Evolutionary conservation across 2,329 filamentous ascomycete species (phyloP), one percentile per base, ranked within the genome.

Genomic region (Dryadomyces quercivorus): DNA sequence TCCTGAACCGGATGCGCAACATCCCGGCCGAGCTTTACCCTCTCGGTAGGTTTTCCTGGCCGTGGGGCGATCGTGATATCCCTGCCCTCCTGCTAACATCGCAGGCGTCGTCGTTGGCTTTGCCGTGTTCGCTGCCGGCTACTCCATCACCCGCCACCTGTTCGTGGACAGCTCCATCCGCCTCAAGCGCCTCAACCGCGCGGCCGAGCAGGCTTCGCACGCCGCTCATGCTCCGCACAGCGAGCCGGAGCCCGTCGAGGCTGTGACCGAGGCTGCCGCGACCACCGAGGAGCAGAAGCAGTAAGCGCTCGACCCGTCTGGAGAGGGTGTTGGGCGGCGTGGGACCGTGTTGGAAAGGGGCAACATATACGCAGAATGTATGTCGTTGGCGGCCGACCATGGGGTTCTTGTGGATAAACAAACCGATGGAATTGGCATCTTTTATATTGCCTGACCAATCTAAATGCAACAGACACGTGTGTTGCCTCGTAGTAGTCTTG

Each of bases 1-100:
- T 92, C 70, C 78, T 98, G 65, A 87, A 91, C 70, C 85, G 83
- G 69, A 78, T 96, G 67, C 91, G 86, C 80, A 84, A 84, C 74
- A 86, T 97, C 67, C 93, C 93, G 63, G 83, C 89, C 63, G 93
- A 98, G 80, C 80, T 98, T 80, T 82, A 91, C 64, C 93, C 93
- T 67, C 85, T 98, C 64, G 91, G 91, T 95, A 84, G 71, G 82
- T 75, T 2, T 16, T 1, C 20, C 21, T 20, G 6, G 15, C 10
- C 31, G 6, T 46, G 6, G 2, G 8, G 9, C 3, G 3, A n/a
- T 15, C 8, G n/a, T 6, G 7, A 8, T 9, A 5, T n/a, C 15
- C n/a, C 5, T 36, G 16, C 18, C 9, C 13, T 47, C 10, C 20
- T 20, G 31, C 51, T 44, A 43, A 52, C n/a, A 42, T 3, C 31